Base-by-base conservation (phyloP, 106 monocot species). In the Narthecium ossifragum region DNA sequence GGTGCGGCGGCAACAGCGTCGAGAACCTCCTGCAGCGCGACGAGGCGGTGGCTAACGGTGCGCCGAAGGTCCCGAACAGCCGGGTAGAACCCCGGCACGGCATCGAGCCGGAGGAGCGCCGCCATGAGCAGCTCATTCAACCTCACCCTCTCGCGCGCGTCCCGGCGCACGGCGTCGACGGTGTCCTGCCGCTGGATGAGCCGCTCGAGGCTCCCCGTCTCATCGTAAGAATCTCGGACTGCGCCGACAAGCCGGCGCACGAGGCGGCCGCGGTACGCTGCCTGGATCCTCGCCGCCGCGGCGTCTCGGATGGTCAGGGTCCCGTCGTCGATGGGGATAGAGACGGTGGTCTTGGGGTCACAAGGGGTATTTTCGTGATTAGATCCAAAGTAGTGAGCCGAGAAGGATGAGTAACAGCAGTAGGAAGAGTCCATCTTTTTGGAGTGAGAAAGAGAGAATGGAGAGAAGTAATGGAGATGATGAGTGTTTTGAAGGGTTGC, bases 241-340 rank as follows among this genome's bases (percentile, higher is more conserved):
- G 1, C n/a, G 17, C 13, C 17, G 13, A 34, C 22, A 5, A 57
- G 57, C 6, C 34, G 36, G 4, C 57, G 34, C 14, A 36, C 33
- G n/a, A 57, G 57, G 34, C 36, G 57, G 34, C 34, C 0, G 17
- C 57, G 57, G n/a, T 18, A 57, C 34, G 57, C 3, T 15, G 57
- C 33, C 21, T 57, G 57, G 33, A 57, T 57, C 32, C 22, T 57
- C 5, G 57, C 31, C n/a, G 33, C 57, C 10, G 57, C 34, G 53
- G 12, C 53, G n/a, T n/a, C n/a, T n/a, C n/a, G n/a, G n/a, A n/a
- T n/a, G 57, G 34, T 33, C 17, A 20, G 20, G 57, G 34, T 18
- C 10, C 34, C 20, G 14, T 15, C 11, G 21, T 34, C 34, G 57
- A 57, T 34, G 32, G 57, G 57, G 34, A 57, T 57, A 2, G 57